phyloP scores from a whole-genome alignment of 257 asterid species.

The Ophiorrhiza pumila region DNA sequence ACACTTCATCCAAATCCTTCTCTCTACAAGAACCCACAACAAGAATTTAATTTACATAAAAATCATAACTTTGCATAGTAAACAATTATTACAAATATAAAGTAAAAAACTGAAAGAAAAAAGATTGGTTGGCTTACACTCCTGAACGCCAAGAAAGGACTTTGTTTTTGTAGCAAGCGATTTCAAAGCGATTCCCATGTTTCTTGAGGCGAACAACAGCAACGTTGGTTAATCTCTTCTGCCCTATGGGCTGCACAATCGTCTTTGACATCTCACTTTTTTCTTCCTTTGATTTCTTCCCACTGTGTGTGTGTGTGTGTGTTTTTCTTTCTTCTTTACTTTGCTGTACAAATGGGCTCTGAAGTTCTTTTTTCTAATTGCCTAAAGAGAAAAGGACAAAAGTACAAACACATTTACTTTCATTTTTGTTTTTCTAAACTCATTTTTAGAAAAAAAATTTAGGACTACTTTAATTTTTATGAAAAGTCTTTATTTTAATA shows the following conservation, averaged over 20 bases:
- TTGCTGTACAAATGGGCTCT: too few relatives aligned
- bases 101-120: neutral
- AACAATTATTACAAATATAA: neutral
- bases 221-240: slow-evolving; percentile 88
- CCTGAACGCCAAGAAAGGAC: slow-evolving; percentile 93
- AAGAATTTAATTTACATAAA: neutral
- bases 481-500: too few relatives aligned
- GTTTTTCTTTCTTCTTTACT: neutral
- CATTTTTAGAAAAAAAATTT: too few relatives aligned
- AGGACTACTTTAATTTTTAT: too few relatives aligned
- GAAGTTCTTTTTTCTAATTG: too few relatives aligned
- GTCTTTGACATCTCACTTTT: slow-evolving; percentile 59
- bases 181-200: slow-evolving; percentile 82
- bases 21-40: slow-evolving; percentile 40
- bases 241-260: slow-evolving; percentile 87
- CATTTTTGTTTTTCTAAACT: too few relatives aligned
- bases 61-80: neutral
- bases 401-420: too few relatives aligned
- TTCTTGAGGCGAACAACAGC: slow-evolving; percentile 96
- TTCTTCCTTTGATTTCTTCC: neutral
- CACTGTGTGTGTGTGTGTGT: neutral
- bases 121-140: slow-evolving; percentile 42
- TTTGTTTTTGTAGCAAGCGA: slow-evolving; percentile 97
- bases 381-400: too few relatives aligned
- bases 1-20: slow-evolving; percentile 93